These are phyloP conservation scores for Chrysanthemum lavandulifolium DNA, from an alignment of 129 eudicot species.

Conservation along the genomic window DNA sequence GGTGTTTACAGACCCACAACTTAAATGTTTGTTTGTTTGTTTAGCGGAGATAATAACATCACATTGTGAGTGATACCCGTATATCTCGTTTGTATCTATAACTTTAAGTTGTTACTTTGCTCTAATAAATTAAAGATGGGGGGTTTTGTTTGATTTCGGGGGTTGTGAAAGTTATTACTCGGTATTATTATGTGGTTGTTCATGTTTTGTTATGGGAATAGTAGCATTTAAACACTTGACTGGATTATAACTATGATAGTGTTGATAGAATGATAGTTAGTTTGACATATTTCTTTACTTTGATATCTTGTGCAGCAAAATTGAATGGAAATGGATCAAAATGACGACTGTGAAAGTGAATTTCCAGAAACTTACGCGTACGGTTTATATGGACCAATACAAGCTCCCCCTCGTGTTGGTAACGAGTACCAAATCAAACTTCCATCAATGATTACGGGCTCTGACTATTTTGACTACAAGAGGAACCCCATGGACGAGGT, in stretches of 20 bases:
- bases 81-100: no score
- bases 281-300: not conserved
- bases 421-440: constrained; percentile 57
- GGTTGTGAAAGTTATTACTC: no score
- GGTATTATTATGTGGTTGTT: no score
- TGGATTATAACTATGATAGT: not conserved
- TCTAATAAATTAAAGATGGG: no score
- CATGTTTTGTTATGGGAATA: no score
- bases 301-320: constrained; percentile 42
- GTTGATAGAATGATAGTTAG: not conserved
- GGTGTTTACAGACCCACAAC: no score
- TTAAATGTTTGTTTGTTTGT: no score
- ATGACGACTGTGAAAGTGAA: constrained; percentile 35
- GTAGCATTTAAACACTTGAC: no score
- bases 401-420: constrained; percentile 47
- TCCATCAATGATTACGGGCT: constrained; percentile 34
- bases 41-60: no score
- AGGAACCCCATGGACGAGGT: constrained; percentile 33
- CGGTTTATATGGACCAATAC: constrained; percentile 35
- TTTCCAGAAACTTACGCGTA: constrained; percentile 31
- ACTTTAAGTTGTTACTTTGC: no score
- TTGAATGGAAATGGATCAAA: constrained; percentile 31
- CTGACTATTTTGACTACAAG: constrained; percentile 26
- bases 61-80: no score
- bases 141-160: no score